Evolutionary conservation across 2,329 filamentous ascomycete species (phyloP), one percentile per base, ranked within the genome.

Genomic region (Dothideomycetes sp.): DNA sequence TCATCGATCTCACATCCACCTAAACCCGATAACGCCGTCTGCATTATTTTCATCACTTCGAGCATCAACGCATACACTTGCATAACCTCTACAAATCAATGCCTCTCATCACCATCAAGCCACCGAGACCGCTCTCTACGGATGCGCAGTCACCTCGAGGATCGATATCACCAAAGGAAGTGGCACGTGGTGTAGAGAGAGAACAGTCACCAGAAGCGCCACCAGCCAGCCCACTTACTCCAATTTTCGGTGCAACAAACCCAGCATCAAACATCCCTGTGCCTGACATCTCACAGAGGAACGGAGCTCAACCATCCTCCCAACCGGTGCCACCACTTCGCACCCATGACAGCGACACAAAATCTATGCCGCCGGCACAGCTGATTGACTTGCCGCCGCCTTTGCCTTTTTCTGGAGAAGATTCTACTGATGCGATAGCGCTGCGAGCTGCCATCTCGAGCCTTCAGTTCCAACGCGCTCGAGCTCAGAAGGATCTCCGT

Each of bases 361-460:
- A n/a, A 9, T 8, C 36, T 14, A 42, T 40, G 3, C 50, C 49
- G 17, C 48, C 50, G 7, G 45, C 55, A 8, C 45, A 54, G 27
- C 66, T 64, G 50, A 64, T 61, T 22, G 53, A 57, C 11, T 61
- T 59, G 42, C 66, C 66, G 18, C 52, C 62, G 17, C 57, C 64
- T 14, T 54, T 63, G 32, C 62, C 67, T 5, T 69, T 71, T 48
- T 62, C 62, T 15, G 61, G 64, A 48, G 62, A 60, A 44, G 63
- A 69, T 37, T 94, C 94, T 54, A 79, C 85, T 5, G 89, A 96
- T 65, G 86, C 82, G 17, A 81, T 95, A 44, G 89, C 89, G 4
- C 71, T 95, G 44, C 79, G 81, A 48, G 84, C 83, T 18, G 84
- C 88, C 34, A 86, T 95, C 44, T 81, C 84, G 7, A 79, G 94